Evolutionary conservation across 2,329 filamentous ascomycete species (phyloP).

Genomic region (Rutstroemia sp.): DNA sequence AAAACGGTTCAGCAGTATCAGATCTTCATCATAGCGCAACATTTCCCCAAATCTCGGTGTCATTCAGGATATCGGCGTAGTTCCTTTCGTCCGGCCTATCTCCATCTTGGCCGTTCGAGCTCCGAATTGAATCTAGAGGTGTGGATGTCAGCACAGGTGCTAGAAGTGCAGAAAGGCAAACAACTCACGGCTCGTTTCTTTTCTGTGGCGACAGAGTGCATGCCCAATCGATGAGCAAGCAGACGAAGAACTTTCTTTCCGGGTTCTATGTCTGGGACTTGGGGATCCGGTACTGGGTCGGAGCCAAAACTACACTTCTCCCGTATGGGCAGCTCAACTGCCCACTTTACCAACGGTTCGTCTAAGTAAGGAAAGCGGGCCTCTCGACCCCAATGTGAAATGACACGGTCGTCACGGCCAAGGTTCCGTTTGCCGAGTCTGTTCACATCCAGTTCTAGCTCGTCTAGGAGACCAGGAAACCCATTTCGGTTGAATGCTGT

Average conservation of each 20-base stretch:
- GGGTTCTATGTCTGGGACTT: constrained; percentile 50
- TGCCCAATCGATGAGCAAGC: constrained; percentile 65
- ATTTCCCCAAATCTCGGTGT: not conserved
- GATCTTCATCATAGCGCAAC: constrained; percentile 54
- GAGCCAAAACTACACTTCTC: constrained; percentile 79
- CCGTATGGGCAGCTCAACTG: constrained; percentile 65
- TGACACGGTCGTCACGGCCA: constrained; percentile 85
- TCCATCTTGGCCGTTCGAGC: constrained; percentile 80
- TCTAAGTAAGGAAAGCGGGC: constrained; percentile 87
- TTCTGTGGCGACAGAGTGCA: constrained; percentile 67
- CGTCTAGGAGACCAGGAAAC: constrained; percentile 65
- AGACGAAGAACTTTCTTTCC: constrained; percentile 77
- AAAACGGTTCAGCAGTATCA: constrained; percentile 67
- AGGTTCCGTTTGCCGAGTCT: constrained; percentile 90
- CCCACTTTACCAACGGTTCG: constrained; percentile 77
- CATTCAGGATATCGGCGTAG: constrained; percentile 46
- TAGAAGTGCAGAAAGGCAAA: no score
- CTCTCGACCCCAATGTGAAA: constrained; percentile 84
- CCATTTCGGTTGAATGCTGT: constrained; percentile 65
- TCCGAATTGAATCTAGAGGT: constrained; percentile 67
- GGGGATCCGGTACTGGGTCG: constrained; percentile 18
- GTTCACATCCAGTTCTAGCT: constrained; percentile 77
- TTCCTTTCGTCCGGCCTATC: constrained; percentile 60
- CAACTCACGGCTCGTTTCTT: constrained; percentile 79
- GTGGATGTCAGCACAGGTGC: not conserved